These are phyloP conservation scores for Vitis amurensis DNA, from an alignment of 164 flowering plant genomes.

Conservation along the genomic window DNA sequence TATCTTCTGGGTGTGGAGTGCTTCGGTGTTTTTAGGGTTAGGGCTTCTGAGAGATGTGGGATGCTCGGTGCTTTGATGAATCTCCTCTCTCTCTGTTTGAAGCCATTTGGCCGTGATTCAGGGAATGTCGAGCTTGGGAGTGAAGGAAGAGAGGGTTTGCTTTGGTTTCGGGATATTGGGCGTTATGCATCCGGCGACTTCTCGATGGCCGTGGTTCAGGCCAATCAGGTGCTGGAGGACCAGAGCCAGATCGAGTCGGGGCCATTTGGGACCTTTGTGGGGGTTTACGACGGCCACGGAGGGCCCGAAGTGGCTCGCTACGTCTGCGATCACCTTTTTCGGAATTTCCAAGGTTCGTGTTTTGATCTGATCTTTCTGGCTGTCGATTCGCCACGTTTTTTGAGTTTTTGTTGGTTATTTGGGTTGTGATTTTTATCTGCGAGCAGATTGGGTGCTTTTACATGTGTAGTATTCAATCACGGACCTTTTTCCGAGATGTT, in stretches of 20 bases:
- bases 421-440: no score
- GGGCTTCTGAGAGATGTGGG: slow-evolving; percentile 65
- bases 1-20: not conserved
- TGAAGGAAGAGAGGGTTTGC: slow-evolving; percentile 52
- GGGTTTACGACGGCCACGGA: slow-evolving; percentile 82
- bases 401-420: no score
- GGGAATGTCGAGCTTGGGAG: slow-evolving; percentile 4
- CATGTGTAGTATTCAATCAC: no score
- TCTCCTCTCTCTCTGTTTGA: slow-evolving; percentile 56
- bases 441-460: no score
- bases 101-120: slow-evolving; percentile 34
- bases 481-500: no score
- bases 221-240: slow-evolving; percentile 71
- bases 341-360: slow-evolving; percentile 54
- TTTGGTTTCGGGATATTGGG: slow-evolving; percentile 58
- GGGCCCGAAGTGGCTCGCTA: slow-evolving; percentile 69
- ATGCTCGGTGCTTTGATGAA: slow-evolving; percentile 67
- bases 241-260: slow-evolving; percentile 83
- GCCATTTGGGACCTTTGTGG: slow-evolving; percentile 63
- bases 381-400: not conserved
- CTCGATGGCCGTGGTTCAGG: slow-evolving; percentile 78
- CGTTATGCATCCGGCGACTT: slow-evolving; percentile 48
- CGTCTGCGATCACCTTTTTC: slow-evolving; percentile 60
- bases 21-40: slow-evolving; percentile 18
- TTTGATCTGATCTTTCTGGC: not conserved